phyloP scores from a whole-genome alignment of 208 protist genomes.

The Leishmania lainsoni region DNA sequence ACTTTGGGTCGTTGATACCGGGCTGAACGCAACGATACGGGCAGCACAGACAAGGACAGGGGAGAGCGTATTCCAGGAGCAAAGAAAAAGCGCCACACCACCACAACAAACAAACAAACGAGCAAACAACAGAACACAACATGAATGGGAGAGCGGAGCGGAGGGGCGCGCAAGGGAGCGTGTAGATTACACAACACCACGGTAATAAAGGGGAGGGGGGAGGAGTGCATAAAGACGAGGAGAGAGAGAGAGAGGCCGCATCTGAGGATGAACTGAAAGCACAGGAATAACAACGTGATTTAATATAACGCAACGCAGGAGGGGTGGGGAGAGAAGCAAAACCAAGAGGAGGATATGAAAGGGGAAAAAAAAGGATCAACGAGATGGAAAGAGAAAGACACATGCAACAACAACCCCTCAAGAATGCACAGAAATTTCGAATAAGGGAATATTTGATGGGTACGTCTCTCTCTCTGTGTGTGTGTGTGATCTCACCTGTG shows the following conservation, averaged over 20 bases:
- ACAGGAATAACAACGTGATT: not conserved
- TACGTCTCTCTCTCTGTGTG: too few relatives aligned
- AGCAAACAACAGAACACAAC: not conserved
- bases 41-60: not conserved
- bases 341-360: too few relatives aligned
- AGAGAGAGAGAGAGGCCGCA: not conserved
- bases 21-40: not conserved
- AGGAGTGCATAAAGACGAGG: conserved; percentile 1
- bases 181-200: too few relatives aligned
- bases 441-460: not conserved
- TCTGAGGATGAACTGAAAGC: not conserved
- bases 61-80: not conserved
- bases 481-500: too few relatives aligned
- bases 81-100: not conserved
- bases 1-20: not conserved
- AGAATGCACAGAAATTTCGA: not conserved
- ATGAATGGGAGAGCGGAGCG: not conserved
- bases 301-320: not conserved
- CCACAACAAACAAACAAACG: not conserved
- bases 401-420: not conserved
- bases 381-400: not conserved
- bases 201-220: too few relatives aligned
- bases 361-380: not conserved
- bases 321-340: too few relatives aligned
- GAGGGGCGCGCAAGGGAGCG: not conserved